Conservation (phyloP, 2,329 filamentous ascomycete genomes). For the Colletotrichum endophyticum region DNA sequence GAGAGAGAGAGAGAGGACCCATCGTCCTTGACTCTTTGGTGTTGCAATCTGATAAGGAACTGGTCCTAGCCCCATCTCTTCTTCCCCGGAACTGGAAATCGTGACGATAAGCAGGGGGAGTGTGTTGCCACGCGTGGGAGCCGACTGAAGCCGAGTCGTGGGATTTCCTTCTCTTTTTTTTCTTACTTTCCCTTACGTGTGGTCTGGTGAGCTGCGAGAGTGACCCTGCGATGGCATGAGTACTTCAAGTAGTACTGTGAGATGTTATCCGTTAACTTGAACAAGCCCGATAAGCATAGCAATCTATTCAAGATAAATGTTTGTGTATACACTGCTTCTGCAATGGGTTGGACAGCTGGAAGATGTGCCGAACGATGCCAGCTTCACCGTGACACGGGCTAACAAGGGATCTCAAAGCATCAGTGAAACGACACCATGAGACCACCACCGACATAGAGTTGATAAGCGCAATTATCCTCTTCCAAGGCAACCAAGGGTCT, state of each 20-base stretch:
- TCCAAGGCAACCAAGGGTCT: background rate
- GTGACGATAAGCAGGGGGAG: background rate
- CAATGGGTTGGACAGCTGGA: rapidly evolving
- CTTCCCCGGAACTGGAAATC: background rate
- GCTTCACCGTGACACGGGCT: background rate
- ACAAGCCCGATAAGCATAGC: background rate
- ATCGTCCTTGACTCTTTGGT: background rate
- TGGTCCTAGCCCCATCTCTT: background rate
- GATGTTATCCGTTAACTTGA: background rate
- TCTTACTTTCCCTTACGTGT: background rate
- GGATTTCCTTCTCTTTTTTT: background rate
- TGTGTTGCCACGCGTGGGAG: background rate
- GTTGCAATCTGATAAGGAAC: background rate
- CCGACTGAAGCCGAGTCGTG: background rate
- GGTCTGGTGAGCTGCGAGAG: background rate
- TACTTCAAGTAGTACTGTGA: background rate
- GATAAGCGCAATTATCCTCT: too few relatives aligned
- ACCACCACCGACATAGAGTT: too few relatives aligned
- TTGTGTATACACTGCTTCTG: background rate
- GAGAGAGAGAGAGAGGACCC: background rate
- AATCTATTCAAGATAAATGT: rapidly evolving
- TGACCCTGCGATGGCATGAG: background rate
- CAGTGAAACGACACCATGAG: background rate
- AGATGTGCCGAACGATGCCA: background rate
- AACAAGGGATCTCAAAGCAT: background rate